Conservation (phyloP, 139 green algal genomes). For the Pleodorina starrii region DNA sequence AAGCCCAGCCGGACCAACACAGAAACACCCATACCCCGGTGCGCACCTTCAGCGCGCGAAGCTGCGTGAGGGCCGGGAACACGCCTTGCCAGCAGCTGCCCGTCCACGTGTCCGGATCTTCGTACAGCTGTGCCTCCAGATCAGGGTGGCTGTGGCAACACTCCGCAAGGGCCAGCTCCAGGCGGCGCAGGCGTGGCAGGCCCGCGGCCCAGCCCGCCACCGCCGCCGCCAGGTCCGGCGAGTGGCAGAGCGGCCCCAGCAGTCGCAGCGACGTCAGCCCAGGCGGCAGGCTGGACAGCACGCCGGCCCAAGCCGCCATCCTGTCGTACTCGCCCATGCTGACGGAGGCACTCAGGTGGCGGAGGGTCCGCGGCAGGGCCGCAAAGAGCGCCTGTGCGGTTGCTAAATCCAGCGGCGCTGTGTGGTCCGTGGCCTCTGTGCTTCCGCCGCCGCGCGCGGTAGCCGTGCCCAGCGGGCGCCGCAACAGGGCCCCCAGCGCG, state of each 20-base stretch:
- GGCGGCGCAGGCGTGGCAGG: neutral
- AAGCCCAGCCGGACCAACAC: neutral
- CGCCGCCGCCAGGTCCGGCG: neutral
- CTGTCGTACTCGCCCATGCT: neutral
- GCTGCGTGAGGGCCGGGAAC: conserved; percentile 10
- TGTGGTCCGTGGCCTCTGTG: too few species aligned
- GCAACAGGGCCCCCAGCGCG: too few species aligned
- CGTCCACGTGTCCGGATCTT: conserved; percentile 22
- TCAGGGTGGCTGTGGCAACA: conserved; percentile 32
- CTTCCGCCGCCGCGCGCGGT: too few species aligned
- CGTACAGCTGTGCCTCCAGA: neutral
- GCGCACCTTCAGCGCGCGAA: conserved; percentile 2
- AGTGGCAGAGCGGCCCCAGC: conserved; percentile 32
- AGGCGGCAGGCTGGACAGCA: neutral
- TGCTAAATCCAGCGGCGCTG: neutral
- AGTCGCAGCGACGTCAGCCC: conserved; percentile 11
- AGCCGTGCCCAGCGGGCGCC: neutral
- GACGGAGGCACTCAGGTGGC: neutral
- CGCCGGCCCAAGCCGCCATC: neutral
- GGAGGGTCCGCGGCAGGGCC: neutral
- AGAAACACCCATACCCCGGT: too few species aligned
- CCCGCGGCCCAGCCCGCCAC: neutral
- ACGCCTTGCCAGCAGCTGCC: neutral
- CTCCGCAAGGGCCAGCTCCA: conserved; percentile 8
- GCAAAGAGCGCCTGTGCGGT: neutral